Base-by-base conservation (phyloP, 306 rosid genomes). In the Ammopiptanthus mongolicus region DNA sequence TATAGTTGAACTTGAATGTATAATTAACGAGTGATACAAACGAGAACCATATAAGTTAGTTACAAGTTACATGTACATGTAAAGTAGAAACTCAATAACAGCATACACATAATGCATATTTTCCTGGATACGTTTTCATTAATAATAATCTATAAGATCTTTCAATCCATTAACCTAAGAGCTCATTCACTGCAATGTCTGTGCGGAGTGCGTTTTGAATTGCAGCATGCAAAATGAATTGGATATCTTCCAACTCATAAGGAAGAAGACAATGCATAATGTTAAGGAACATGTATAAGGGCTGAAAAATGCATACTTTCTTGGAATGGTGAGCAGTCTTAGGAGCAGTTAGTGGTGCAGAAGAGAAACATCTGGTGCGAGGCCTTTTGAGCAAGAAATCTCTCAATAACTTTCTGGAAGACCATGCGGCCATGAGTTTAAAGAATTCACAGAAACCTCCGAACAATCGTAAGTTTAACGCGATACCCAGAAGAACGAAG, bases 271-370 rank as follows among this genome's bases (percentile, higher is more conserved):
- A 41, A 66, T 68, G 69, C 28, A 66, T 13, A 34, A 25, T 6
- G 47, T 36, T 6, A 2, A 41, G 23, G 55, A 55, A 46, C n/a
- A n/a, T n/a, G n/a, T n/a, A n/a, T n/a, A n/a, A n/a, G n/a, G n/a
- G n/a, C n/a, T 66, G 21, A 79, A 67, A 82, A 77, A 5, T 0
- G 7, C 90, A 37, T 84, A 95, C 98, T 78, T 92, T 95, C 77
- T 86, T 95, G 42, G 98, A 79, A 79, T 88, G 82, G 72, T 90
- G 92, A 78, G 89, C 88, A 52, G 85, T 79, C 80, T 88, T 88
- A 31, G 91, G 84, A 79, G 81, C 84, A 75, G 81, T 50, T 76
- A 84, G 65, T n/a, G 85, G 29, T 47, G 94, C 72, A 63, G 97
- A 84, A 76, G 97, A 87, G 66, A 50, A 86, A 69, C 79, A 87